Percentiles rank a stretch among this genome's conserved stretches.
phyloP scores from a whole-genome alignment of 192 early-diverging fungal genomes.

The Coemansia sp. region DNA sequence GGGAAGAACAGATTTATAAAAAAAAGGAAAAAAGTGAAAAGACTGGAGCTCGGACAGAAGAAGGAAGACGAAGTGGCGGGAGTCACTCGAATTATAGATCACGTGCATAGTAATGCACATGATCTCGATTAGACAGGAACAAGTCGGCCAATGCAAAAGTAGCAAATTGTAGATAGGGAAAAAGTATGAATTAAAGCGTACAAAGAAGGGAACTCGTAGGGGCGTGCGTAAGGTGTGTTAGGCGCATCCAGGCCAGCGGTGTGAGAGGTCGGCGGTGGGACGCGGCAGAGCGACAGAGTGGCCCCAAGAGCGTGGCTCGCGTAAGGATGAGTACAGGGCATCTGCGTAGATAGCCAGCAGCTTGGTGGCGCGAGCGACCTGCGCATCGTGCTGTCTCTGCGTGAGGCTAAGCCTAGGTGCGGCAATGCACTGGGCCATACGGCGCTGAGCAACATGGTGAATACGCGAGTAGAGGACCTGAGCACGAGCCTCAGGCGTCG shows the following conservation, averaged over 20 bases:
- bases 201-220: not conserved
- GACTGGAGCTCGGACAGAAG: not conserved
- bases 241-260: not conserved
- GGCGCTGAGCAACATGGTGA: constrained; percentile 32
- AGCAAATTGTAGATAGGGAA: constrained; percentile 2
- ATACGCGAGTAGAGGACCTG: constrained; percentile 32
- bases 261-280: constrained; percentile 10
- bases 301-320: constrained; percentile 50
- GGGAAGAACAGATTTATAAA: constrained; percentile 8
- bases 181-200: constrained; percentile 4
- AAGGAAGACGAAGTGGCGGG: not conserved
- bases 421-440: constrained; percentile 44
- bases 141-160: too few species aligned
- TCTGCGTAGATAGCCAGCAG: constrained; percentile 38
- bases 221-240: not conserved
- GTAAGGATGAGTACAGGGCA: constrained; percentile 38
- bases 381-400: constrained; percentile 49
- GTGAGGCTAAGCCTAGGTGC: constrained; percentile 37
- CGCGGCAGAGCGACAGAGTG: constrained; percentile 48
- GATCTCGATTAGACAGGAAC: constrained; percentile 17
- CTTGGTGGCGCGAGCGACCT: constrained; percentile 38
- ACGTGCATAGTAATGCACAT: constrained; percentile 41
- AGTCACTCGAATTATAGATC: constrained; percentile 38
- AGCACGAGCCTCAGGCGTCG: constrained; percentile 17
- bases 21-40: not conserved